Conservation (phyloP, 352 stramenopile genomes). For the Thalassiosira delicatula region DNA sequence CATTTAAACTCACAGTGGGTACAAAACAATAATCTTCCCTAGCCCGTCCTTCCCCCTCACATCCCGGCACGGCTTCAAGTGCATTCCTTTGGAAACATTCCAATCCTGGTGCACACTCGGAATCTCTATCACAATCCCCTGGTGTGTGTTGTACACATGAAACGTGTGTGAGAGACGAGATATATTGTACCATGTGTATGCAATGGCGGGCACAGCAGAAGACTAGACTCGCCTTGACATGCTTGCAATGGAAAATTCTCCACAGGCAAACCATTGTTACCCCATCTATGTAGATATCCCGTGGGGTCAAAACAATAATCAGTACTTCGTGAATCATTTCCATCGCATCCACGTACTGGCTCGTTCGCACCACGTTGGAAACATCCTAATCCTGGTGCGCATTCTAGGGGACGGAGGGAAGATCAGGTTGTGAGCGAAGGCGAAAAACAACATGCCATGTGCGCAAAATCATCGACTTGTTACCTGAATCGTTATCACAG, state of each 20-base stretch:
- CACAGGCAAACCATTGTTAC: conserved; percentile 3
- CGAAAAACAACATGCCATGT: too few relatives aligned
- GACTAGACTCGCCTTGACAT: conserved; percentile 34
- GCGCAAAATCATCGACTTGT: too few relatives aligned
- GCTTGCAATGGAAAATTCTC: conserved; percentile 16
- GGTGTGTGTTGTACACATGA: too few relatives aligned
- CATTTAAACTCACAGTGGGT: neutral
- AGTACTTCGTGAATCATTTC: neutral
- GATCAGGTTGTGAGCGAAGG: too few relatives aligned
- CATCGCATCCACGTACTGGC: conserved; percentile 48
- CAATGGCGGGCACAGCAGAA: too few relatives aligned
- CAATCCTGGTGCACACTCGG: conserved; percentile 10
- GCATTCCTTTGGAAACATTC: conserved; percentile 5
- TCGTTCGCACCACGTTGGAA: conserved; percentile 41
- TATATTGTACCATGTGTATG: too few relatives aligned
- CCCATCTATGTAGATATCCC: conserved; percentile 13
- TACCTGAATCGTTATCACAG: too few relatives aligned
- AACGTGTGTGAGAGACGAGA: too few relatives aligned
- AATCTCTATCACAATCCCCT: conserved; percentile 36
- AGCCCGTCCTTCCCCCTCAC: neutral
- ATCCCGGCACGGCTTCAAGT: neutral
- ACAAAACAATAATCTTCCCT: conserved; percentile 16
- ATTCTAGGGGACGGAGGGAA: too few relatives aligned
- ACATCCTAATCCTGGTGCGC: conserved; percentile 49
- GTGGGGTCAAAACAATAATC: conserved; percentile 30